A percentile compares a stretch with the other conserved stretches of the same genome.
phyloP scores from a whole-genome alignment of 495 filamentous ascomycete species.

The Neohortaea acidophila region DNA sequence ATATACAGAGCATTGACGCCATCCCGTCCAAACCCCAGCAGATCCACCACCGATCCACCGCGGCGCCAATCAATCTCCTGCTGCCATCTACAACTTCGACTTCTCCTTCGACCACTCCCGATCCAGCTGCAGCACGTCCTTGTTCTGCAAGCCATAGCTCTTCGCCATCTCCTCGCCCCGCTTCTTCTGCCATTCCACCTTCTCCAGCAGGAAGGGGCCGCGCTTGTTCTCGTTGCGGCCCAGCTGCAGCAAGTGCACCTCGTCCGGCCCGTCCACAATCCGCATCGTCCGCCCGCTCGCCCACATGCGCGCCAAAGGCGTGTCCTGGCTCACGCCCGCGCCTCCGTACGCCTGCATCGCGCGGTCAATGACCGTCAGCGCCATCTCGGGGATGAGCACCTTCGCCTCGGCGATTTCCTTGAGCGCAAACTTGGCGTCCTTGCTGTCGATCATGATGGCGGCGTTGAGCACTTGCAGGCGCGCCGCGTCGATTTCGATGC shows the following conservation, averaged over 20 bases:
- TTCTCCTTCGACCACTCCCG: constrained; percentile 18
- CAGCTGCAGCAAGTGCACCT: constrained; percentile 30
- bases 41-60: too few relatives aligned
- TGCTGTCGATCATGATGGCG: constrained; percentile 29
- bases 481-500: constrained; percentile 30
- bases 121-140: constrained; percentile 24
- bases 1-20: too few relatives aligned
- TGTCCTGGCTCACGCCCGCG: constrained; percentile 26
- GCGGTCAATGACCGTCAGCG: constrained; percentile 26
- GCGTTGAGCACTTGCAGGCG: constrained; percentile 29
- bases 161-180: constrained; percentile 22
- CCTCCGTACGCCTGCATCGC: constrained; percentile 31
- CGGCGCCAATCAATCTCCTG: too few relatives aligned
- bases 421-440: constrained; percentile 29
- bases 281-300: constrained; percentile 23
- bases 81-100: constrained; percentile 13
- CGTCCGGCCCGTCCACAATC: constrained; percentile 29
- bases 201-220: constrained; percentile 19
- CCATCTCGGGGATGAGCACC: constrained; percentile 26
- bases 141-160: constrained; percentile 25
- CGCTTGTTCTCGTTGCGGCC: constrained; percentile 31
- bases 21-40: too few relatives aligned
- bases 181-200: constrained; percentile 27
- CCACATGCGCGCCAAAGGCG: constrained; percentile 24
- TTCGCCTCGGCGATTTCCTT: constrained; percentile 33